These are phyloP conservation scores for Neurospora tetrasperma DNA, from an alignment of 495 filamentous ascomycete species.

Conservation along the genomic window DNA sequence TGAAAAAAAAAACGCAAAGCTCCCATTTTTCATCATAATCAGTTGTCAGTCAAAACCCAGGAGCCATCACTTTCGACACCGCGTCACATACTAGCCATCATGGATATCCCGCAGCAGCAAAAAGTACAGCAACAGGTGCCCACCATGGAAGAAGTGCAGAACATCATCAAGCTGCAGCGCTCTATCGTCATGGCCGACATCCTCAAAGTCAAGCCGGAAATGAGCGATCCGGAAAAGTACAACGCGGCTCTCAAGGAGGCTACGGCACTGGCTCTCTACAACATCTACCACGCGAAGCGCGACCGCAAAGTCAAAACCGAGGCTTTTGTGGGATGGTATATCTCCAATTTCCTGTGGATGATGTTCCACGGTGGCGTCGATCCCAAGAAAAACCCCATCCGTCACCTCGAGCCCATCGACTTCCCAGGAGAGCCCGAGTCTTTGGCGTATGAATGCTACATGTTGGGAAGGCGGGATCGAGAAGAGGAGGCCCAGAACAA, in stretches of 20 bases:
- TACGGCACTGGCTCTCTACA: no score
- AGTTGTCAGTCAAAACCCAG: no score
- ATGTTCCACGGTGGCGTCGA: no score
- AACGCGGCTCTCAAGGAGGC: background rate
- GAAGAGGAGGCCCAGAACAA: no score
- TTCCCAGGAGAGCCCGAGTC: background rate
- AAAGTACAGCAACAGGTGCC: background rate
- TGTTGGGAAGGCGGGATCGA: background rate
- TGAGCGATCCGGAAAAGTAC: background rate
- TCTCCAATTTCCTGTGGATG: no score
- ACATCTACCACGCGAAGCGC: no score
- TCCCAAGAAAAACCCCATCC: background rate
- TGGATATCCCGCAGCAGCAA: background rate
- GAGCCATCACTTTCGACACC: no score
- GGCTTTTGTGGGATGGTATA: background rate
- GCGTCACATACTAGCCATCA: background rate
- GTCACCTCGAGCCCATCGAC: background rate
- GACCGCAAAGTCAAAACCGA: background rate
- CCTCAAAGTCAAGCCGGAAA: background rate
- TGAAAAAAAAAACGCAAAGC: no score
- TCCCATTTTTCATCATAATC: no score
- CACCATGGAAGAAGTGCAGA: background rate
- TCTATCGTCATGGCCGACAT: background rate
- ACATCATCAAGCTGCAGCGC: background rate
- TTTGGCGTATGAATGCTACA: background rate